Conservation (phyloP, 2,329 filamentous ascomycete genomes). For the Fusarium sp. region DNA sequence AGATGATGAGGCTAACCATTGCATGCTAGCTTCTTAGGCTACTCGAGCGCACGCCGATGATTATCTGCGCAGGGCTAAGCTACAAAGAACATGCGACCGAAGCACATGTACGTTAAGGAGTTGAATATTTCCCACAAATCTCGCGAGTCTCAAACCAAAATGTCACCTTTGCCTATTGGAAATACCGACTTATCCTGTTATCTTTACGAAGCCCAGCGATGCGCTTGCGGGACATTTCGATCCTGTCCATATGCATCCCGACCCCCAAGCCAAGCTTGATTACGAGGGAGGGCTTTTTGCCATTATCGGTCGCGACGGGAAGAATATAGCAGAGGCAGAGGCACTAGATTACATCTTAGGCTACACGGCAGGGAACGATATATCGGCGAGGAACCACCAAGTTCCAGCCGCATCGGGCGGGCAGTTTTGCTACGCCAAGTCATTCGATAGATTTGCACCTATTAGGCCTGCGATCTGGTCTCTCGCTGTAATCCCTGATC, state of each 20-base stretch:
- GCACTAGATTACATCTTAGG: not conserved
- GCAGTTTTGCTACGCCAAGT: not conserved
- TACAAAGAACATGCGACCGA: too few relatives aligned
- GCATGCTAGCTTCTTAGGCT: too few relatives aligned
- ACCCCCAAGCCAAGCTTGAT: not conserved
- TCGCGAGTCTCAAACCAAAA: too few relatives aligned
- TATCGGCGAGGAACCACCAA: not conserved
- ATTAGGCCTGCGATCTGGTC: not conserved
- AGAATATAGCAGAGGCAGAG: not conserved
- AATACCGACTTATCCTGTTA: too few relatives aligned
- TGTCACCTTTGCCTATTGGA: too few relatives aligned
- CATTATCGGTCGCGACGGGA: not conserved
- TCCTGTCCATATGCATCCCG: not conserved
- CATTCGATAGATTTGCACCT: not conserved
- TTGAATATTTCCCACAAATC: too few relatives aligned
- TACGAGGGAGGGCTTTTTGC: not conserved
- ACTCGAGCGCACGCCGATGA: too few relatives aligned
- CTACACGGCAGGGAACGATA: not conserved
- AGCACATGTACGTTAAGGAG: too few relatives aligned
- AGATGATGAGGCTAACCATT: too few relatives aligned
- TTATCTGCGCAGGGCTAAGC: too few relatives aligned
- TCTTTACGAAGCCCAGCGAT: not conserved
- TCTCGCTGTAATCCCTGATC: not conserved
- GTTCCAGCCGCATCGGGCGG: not conserved
- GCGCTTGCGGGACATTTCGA: not conserved